A percentile compares a stretch with the other conserved stretches of the same genome.
Evolutionary conservation across 2,329 filamentous ascomycete species (phyloP).

Genomic region (Botrytis fabae): DNA sequence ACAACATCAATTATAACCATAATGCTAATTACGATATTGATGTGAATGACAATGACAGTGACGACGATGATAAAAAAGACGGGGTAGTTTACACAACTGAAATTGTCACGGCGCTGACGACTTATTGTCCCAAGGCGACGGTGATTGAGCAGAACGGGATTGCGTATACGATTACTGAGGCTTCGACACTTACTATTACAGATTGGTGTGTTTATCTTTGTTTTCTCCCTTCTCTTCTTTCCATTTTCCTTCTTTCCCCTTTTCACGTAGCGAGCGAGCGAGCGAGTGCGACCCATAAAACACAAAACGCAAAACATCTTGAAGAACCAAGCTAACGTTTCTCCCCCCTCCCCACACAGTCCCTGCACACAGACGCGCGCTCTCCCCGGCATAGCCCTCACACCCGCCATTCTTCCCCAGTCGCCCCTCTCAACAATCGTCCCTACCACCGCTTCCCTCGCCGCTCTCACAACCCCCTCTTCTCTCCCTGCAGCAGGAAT

Average conservation of each 20-base stretch:
- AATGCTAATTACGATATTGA: not conserved
- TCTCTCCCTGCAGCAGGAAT: not conserved
- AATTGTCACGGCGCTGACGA: not conserved
- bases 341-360: not conserved
- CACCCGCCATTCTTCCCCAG: not conserved
- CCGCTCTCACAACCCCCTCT: not conserved
- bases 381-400: not conserved
- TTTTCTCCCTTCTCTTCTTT: too few species aligned
- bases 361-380: not conserved
- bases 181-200: slow-evolving; percentile 11
- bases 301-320: not conserved
- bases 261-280: not conserved
- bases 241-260: not conserved
- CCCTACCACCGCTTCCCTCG: not conserved
- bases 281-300: not conserved
- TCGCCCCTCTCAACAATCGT: not conserved
- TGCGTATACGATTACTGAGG: slow-evolving; percentile 9
- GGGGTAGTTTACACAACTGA: slow-evolving; percentile 1
- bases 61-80: not conserved
- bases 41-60: not conserved
- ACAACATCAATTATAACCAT: not conserved
- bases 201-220: slow-evolving; percentile 6
- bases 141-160: slow-evolving; percentile 2
- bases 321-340: not conserved
- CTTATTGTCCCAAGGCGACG: slow-evolving; percentile 8